Evolutionary conservation across 2,329 filamentous ascomycete genomes (phyloP).

Genomic region (Aspergillus fumigatus): DNA sequence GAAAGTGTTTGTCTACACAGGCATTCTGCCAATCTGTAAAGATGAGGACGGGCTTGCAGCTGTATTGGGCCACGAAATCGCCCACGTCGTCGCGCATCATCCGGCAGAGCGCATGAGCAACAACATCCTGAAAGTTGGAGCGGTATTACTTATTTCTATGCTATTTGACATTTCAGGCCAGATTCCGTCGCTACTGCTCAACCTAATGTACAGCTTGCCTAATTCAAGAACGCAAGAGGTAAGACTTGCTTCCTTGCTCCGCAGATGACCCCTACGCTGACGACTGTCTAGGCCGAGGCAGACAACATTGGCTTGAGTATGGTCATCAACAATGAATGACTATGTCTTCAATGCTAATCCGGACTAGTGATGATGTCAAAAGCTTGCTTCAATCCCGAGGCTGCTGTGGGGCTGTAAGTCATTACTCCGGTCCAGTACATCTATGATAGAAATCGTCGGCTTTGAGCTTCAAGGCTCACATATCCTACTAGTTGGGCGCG

Average conservation of each 20-base stretch:
- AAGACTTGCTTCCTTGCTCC: slow-evolving; percentile 3
- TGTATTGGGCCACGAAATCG: slow-evolving; percentile 60
- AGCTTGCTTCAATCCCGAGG: slow-evolving; percentile 55
- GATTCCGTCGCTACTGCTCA: slow-evolving; percentile 38
- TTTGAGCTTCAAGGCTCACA: background rate
- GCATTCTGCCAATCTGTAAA: slow-evolving; percentile 54
- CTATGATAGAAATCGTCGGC: background rate
- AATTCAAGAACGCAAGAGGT: slow-evolving; percentile 56
- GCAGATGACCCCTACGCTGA: slow-evolving; percentile 3
- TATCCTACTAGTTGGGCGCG: slow-evolving; percentile 40
- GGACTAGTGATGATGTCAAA: slow-evolving; percentile 56
- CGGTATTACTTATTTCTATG: slow-evolving; percentile 23
- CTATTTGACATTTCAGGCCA: slow-evolving; percentile 40
- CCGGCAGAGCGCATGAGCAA: slow-evolving; percentile 52
- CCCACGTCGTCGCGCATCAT: slow-evolving; percentile 58
- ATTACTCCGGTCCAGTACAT: background rate
- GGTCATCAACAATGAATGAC: background rate
- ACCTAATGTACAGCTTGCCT: slow-evolving; percentile 50
- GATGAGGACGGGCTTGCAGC: slow-evolving; percentile 57
- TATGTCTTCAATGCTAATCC: slow-evolving; percentile 10
- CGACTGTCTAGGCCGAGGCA: slow-evolving; percentile 47
- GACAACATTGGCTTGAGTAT: slow-evolving; percentile 57
- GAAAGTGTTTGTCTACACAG: slow-evolving; percentile 62
- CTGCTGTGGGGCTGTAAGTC: slow-evolving; percentile 48
- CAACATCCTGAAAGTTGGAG: slow-evolving; percentile 29